A percentile compares a stretch with the other conserved stretches of the same genome.
Evolutionary conservation across 768 basidiomycete species (phyloP).

Genomic region (Rhizopogon vinicolor): DNA sequence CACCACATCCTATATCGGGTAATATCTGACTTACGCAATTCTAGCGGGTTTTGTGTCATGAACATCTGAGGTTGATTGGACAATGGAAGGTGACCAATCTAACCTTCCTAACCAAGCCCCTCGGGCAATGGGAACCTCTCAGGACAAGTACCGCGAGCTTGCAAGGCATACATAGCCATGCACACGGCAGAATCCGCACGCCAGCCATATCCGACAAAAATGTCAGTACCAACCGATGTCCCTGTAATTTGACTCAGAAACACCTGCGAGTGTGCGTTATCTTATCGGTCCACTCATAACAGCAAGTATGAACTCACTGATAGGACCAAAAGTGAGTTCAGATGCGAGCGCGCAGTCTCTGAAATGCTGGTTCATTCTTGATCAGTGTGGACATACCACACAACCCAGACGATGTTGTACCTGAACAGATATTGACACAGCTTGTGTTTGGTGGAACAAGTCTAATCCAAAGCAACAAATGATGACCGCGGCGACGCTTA

Average conservation of each 20-base stretch:
- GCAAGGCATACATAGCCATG: constrained; percentile 30
- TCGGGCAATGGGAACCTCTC: constrained; percentile 31
- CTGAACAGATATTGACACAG: background rate
- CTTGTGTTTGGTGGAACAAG: constrained; percentile 7
- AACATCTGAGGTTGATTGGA: background rate
- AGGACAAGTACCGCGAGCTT: constrained; percentile 28
- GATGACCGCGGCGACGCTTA: constrained; percentile 33
- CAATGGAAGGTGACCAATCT: constrained; percentile 30
- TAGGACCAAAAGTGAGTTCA: constrained; percentile 21
- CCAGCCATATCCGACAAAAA: constrained; percentile 37
- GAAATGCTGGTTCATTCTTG: constrained; percentile 14
- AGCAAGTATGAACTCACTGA: constrained; percentile 10
- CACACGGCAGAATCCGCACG: constrained; percentile 24
- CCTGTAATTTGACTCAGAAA: constrained; percentile 36
- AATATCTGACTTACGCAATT: too few relatives aligned
- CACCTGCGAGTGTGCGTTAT: constrained; percentile 6
- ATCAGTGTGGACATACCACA: background rate
- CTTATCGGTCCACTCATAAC: background rate
- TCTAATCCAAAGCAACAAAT: constrained; percentile 38
- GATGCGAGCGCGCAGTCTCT: constrained; percentile 17
- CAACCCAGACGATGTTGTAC: background rate
- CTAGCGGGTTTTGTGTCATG: too few relatives aligned
- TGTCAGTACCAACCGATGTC: constrained; percentile 32
- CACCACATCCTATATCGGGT: too few relatives aligned
- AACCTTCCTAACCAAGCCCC: constrained; percentile 59